Percentiles rank a stretch among this genome's conserved stretches.
phyloP scores from a whole-genome alignment of 2,329 filamentous ascomycete genomes.

The Curvularia sp. region DNA sequence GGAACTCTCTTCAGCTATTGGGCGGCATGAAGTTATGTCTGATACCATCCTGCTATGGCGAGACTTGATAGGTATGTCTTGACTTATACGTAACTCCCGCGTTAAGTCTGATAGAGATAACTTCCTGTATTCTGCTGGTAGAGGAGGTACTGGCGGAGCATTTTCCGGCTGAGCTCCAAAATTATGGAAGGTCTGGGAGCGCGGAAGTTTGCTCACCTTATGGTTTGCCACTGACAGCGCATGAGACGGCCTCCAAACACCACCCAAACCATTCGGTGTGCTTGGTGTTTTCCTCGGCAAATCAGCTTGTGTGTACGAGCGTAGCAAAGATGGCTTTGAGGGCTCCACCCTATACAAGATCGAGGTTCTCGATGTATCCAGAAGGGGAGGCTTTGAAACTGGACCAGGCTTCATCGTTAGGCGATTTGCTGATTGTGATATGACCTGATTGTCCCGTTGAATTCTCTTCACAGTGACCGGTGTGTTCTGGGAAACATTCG shows the following conservation, averaged over 20 bases:
- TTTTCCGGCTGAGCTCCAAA: conserved; percentile 24
- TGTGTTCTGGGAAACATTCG: conserved; percentile 27
- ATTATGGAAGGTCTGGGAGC: conserved; percentile 40
- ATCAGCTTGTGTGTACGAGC: conserved; percentile 26
- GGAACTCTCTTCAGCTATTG: conserved; percentile 18
- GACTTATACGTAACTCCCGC: conserved; percentile 5
- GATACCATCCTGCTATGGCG: conserved; percentile 4
- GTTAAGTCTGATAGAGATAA: conserved; percentile 26
- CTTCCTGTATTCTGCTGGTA: conserved; percentile 33
- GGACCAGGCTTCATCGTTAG: conserved; percentile 6
- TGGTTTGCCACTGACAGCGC: conserved; percentile 29
- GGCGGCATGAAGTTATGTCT: conserved; percentile 11
- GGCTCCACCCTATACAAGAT: background rate
- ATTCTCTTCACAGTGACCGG: conserved; percentile 31
- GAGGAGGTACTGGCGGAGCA: conserved; percentile 35
- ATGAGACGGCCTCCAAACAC: conserved; percentile 33
- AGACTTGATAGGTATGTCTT: background rate
- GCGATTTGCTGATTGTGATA: background rate
- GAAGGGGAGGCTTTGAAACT: conserved; percentile 23
- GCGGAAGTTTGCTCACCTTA: conserved; percentile 47
- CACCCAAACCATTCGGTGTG: conserved; percentile 30
- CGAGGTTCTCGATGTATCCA: conserved; percentile 27
- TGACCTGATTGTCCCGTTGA: conserved; percentile 15
- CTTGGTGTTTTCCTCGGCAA: conserved; percentile 30
- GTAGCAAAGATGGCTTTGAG: conserved; percentile 18